A percentile compares a stretch with the other conserved stretches of the same genome.
Conservation (phyloP, 306 rosid species). For the Herpetospermum pedunculosum region DNA sequence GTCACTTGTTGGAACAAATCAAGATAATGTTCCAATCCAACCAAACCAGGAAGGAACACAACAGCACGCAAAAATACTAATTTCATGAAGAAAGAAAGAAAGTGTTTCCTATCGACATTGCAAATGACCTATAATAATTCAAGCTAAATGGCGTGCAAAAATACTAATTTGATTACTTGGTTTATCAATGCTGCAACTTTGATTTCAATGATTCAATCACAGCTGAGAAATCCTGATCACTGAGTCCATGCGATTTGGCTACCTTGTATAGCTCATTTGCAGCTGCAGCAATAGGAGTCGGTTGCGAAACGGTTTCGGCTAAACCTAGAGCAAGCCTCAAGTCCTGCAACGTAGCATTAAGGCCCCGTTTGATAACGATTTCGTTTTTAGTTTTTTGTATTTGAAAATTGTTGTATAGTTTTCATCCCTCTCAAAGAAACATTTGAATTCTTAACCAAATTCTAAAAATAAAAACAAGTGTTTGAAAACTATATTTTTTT, state of each 20-base stretch:
- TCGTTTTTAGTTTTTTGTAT: too few species aligned
- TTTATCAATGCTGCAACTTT: constrained; percentile 31
- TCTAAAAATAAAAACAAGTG: too few species aligned
- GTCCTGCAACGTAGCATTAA: constrained; percentile 79
- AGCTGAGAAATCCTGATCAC: constrained; percentile 91
- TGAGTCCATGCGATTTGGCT: constrained; percentile 75
- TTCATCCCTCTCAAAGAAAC: too few species aligned
- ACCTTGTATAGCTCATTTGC: constrained; percentile 89
- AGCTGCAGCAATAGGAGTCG: constrained; percentile 89
- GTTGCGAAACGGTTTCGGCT: constrained; percentile 85
- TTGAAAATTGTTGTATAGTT: too few species aligned
- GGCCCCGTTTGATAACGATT: too few species aligned
- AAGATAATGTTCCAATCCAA: neutral
- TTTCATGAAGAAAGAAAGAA: neutral
- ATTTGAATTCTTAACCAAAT: too few species aligned
- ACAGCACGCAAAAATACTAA: neutral
- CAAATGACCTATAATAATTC: neutral
- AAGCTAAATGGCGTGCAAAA: neutral
- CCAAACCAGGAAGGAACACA: neutral
- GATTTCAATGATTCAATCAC: constrained; percentile 83
- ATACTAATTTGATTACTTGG: neutral
- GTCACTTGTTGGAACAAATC: neutral
- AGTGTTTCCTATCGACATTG: neutral
- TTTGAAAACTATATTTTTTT: too few species aligned
- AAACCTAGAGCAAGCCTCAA: constrained; percentile 86